These are phyloP conservation scores for Trichoderma sp. DNA, from an alignment of 2,329 filamentous ascomycete species.

Conservation along the genomic window DNA sequence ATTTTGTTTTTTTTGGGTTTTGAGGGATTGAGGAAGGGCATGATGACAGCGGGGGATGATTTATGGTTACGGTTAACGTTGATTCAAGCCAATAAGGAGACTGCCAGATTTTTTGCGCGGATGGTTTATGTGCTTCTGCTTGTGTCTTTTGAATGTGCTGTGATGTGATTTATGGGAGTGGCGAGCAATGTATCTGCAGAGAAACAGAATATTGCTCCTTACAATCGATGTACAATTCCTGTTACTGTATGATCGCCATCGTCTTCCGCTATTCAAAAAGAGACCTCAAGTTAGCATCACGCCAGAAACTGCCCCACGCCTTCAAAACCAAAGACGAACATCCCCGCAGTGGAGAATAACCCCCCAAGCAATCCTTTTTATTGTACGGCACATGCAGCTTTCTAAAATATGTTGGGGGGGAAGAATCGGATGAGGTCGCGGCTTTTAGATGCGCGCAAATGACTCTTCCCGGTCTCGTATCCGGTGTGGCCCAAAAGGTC, in stretches of 20 bases:
- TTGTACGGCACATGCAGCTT: not conserved
- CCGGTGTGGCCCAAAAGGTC: not conserved
- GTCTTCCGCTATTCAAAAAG: not conserved
- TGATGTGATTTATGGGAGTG: not conserved
- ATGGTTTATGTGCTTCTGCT: not conserved
- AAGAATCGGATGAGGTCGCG: not conserved
- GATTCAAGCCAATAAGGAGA: constrained; percentile 7
- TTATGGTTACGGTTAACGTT: not conserved
- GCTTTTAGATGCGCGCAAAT: not conserved
- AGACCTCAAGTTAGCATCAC: not conserved
- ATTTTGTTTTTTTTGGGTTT: not conserved
- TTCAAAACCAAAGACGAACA: not conserved
- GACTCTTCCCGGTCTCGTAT: not conserved
- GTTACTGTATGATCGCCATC: too few relatives aligned
- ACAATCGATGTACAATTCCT: too few relatives aligned
- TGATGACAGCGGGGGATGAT: not conserved
- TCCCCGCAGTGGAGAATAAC: constrained; percentile 9
- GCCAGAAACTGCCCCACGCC: not conserved
- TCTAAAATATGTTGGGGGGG: not conserved
- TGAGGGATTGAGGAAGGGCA: not conserved
- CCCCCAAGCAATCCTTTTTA: not conserved
- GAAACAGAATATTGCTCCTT: not conserved
- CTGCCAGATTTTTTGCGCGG: not conserved
- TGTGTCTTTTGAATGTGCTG: not conserved
- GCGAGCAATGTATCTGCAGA: not conserved